phyloP scores from a whole-genome alignment of 805 yeast genomes.

The Saccharomycopsis microspora region DNA sequence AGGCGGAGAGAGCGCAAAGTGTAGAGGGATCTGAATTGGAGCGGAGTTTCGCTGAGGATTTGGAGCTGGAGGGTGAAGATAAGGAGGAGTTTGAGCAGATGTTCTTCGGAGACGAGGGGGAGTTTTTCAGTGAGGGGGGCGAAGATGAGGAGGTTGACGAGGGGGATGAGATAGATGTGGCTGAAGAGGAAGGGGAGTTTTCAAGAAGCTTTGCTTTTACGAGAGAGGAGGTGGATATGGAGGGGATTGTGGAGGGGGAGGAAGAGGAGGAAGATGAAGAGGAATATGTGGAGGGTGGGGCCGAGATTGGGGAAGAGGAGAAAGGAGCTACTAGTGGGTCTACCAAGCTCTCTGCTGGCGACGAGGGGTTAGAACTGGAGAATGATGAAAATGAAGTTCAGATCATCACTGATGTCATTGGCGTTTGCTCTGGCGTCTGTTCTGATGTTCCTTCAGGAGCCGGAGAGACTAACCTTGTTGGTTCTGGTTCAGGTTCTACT shows the following conservation, averaged over 20 bases:
- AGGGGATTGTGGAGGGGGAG: slow-evolving; percentile 2
- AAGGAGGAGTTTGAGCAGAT: neutral
- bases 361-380: neutral
- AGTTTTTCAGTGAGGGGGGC: neutral
- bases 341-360: neutral
- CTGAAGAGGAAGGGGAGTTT: neutral
- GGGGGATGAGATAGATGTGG: neutral
- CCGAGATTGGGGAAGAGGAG: slow-evolving; percentile 2
- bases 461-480: neutral
- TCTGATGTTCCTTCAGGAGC: neutral
- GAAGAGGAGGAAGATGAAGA: slow-evolving; percentile 5
- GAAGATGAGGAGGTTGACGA: neutral
- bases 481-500: neutral
- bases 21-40: slow-evolving; percentile 4
- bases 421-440: neutral
- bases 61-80: neutral
- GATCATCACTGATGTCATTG: neutral
- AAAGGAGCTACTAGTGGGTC: slow-evolving; percentile 1
- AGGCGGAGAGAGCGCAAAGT: neutral
- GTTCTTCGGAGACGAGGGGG: neutral
- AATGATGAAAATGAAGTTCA: neutral
- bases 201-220: too few species aligned
- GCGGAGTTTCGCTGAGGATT: neutral
- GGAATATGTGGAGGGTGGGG: neutral
- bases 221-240: neutral